Conservation (phyloP, 2,329 filamentous ascomycete species). For the Trichoderma polysporum region DNA sequence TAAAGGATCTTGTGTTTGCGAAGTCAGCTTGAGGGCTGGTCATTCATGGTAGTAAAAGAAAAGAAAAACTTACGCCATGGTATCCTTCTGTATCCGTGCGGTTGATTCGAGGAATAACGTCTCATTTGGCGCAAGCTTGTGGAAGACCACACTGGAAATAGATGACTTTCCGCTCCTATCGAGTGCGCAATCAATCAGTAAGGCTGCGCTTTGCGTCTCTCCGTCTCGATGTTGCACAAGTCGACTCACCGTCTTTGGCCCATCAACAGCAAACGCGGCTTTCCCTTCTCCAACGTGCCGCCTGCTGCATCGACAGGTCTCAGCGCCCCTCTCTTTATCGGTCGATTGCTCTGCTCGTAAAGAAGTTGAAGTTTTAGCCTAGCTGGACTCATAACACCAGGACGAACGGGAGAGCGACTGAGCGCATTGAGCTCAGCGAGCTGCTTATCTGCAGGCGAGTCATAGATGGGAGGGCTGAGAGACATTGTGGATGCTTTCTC, state of each 20-base stretch:
- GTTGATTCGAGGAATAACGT: constrained; percentile 96
- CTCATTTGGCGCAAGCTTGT: constrained; percentile 94
- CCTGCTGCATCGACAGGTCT: constrained; percentile 47
- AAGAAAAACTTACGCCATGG: constrained; percentile 72
- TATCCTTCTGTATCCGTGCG: constrained; percentile 89
- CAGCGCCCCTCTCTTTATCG: constrained; percentile 49
- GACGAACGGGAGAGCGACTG: constrained; percentile 31
- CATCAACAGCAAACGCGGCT: constrained; percentile 89
- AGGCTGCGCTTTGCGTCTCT: background rate
- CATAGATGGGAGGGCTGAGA: constrained; percentile 34
- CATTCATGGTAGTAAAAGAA: background rate
- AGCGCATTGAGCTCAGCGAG: constrained; percentile 30
- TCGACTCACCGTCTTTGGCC: constrained; percentile 79
- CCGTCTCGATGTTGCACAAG: background rate
- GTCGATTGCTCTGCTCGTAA: constrained; percentile 58
- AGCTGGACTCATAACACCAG: constrained; percentile 52
- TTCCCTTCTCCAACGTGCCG: constrained; percentile 57
- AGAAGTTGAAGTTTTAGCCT: constrained; percentile 64
- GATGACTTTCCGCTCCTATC: constrained; percentile 94
- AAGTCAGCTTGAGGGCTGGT: constrained; percentile 7
- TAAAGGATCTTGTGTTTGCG: constrained; percentile 71
- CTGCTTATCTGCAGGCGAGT: constrained; percentile 28
- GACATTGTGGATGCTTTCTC: constrained; percentile 30
- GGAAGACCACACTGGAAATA: constrained; percentile 98
- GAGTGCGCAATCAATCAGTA: background rate